Percentiles rank a stretch among this genome's conserved stretches.
Evolutionary conservation across 306 rosid species (phyloP).

Genomic region (Carpinus fangiana): DNA sequence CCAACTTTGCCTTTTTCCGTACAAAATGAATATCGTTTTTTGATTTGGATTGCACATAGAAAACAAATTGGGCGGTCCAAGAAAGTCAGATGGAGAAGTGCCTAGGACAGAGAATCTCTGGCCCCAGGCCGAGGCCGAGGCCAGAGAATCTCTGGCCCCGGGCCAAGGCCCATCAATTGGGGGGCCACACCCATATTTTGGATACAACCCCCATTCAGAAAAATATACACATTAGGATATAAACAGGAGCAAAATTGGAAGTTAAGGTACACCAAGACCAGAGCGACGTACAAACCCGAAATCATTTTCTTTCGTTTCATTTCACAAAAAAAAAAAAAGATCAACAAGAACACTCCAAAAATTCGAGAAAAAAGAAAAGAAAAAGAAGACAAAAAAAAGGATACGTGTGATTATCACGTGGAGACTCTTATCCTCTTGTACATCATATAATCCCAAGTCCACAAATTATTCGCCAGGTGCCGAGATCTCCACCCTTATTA

Average conservation of each 20-base stretch:
- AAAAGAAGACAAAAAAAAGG: background rate
- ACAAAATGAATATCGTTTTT: no score
- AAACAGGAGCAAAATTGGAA: background rate
- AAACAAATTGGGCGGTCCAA: background rate
- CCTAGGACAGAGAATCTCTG: background rate
- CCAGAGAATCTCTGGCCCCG: background rate
- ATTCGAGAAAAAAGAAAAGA: background rate
- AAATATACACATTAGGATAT: conserved; percentile 1
- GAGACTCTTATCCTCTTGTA: conserved; percentile 57
- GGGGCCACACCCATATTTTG: background rate
- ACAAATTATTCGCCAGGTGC: conserved; percentile 59
- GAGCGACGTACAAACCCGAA: background rate
- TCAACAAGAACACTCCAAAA: background rate
- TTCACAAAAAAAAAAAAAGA: background rate
- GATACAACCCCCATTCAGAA: background rate
- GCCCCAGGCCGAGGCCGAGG: conserved; percentile 4
- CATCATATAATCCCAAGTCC: conserved; percentile 36
- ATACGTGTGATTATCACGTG: conserved; percentile 57
- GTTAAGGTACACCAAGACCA: background rate
- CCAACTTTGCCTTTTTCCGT: no score
- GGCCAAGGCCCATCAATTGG: conserved; percentile 19
- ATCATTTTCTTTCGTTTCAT: conserved; percentile 7
- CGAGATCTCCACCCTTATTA: conserved; percentile 29
- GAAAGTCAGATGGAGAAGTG: background rate
- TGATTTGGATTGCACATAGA: background rate